phyloP scores from a whole-genome alignment of 495 filamentous ascomycete genomes.

The Penicillium waksmanii region DNA sequence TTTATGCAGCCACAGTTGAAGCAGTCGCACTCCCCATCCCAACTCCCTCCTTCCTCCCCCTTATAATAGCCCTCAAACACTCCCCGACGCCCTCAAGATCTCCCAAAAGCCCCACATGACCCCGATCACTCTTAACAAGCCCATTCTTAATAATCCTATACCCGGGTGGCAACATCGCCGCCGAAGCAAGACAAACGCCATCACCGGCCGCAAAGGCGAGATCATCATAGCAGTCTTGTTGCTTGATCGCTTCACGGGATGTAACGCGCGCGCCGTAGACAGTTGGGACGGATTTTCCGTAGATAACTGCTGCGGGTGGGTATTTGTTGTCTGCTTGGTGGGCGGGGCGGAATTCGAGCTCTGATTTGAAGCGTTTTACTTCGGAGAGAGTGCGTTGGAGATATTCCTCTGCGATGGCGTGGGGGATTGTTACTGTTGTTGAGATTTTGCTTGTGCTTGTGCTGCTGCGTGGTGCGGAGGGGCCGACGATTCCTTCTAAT shows the following conservation, averaged over 20 bases:
- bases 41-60: slow-evolving; percentile 70
- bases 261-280: slow-evolving; percentile 77
- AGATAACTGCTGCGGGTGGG: slow-evolving; percentile 83
- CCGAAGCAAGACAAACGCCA: slow-evolving; percentile 83
- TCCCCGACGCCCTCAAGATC: slow-evolving; percentile 82
- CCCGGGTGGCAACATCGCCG: slow-evolving; percentile 83
- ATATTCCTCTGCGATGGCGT: slow-evolving; percentile 64
- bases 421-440: slow-evolving; percentile 53
- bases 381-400: slow-evolving; percentile 75
- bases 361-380: slow-evolving; percentile 71
- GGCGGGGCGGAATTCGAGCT: slow-evolving; percentile 61
- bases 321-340: slow-evolving; percentile 71
- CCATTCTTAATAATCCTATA: slow-evolving; percentile 74
- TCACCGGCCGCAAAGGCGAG: slow-evolving; percentile 86
- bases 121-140: slow-evolving; percentile 75
- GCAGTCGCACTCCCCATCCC: slow-evolving; percentile 50
- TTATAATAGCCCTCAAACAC: slow-evolving; percentile 67
- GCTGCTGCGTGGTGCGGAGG: slow-evolving; percentile 34
- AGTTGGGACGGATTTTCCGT: slow-evolving; percentile 85
- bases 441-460: slow-evolving; percentile 37
- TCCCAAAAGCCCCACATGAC: slow-evolving; percentile 83
- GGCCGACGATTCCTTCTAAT: slow-evolving; percentile 45
- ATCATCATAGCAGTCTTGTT: slow-evolving; percentile 82
- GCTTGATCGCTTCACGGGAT: slow-evolving; percentile 68
- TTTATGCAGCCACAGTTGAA: neutral